Base-by-base conservation (phyloP, 148 eudicot species). In the Persicaria tinctoria region DNA sequence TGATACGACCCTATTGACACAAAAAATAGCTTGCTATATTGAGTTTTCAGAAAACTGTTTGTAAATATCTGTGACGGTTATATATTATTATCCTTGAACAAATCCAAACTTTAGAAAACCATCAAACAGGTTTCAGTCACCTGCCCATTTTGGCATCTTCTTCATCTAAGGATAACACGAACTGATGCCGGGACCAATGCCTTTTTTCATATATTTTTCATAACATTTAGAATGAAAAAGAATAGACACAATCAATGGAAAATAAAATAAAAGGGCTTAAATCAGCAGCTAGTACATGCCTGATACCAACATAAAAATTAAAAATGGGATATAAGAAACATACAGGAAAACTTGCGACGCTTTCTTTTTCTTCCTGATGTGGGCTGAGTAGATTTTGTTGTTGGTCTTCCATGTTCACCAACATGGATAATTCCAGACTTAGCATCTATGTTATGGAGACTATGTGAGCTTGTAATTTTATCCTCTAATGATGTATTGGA, bases 341-440 rank as follows among this genome's bases (percentile, higher is more conserved):
- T 80, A 89, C 94, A 85, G 75, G 90, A 87, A 79, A 71, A 83
- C 78, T 83, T 93, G 20, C 79, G 96, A 62, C 80, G 91, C 79
- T 80, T 91, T 56, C 85, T 68, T 78, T 78, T 91, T 88, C 78
- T 92, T 78, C 86, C 92, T 72, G 91, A 75, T 51, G 45, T 66
- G 16, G 82, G 56, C 71, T 66, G 88, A 81, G 77, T 87, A 56
- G 88, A 75, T 72, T 71, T 78, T 70, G 80, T 79, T 72, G 53
- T 93, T 82, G 86, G 83, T 53, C 76, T 85, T 68, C 74, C 82
- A 76, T 83, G 80, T 73, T 84, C 85, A 73, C 76, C 60, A 70
- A 53, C 79, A 59, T 68, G 82, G 48, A 66, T 82, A 74, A 81
- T 86, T 51, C 76, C 80, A 13, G 76, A 73, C 72, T 83, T 85